Evolutionary conservation across 306 rosid genomes (phyloP).

Genomic region (Dicorynia guianensis): DNA sequence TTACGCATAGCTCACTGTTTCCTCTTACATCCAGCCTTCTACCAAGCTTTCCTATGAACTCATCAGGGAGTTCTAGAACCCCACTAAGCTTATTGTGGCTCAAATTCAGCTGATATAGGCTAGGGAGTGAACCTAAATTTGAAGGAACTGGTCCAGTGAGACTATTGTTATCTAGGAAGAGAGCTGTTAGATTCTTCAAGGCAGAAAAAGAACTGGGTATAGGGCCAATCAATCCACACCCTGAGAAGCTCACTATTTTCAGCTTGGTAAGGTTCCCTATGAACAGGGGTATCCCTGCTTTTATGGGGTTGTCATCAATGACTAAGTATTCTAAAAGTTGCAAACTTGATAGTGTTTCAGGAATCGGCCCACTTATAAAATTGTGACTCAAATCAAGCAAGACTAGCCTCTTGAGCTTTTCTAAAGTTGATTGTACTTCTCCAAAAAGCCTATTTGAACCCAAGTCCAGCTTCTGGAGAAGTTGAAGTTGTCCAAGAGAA

Average conservation of each 20-base stretch:
- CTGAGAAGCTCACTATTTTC: slow-evolving; percentile 56
- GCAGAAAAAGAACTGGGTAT: slow-evolving; percentile 48
- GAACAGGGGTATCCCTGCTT: slow-evolving; percentile 51
- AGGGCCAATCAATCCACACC: slow-evolving; percentile 57
- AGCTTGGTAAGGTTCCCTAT: slow-evolving; percentile 59
- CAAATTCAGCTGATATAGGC: slow-evolving; percentile 59
- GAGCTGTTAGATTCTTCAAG: slow-evolving; percentile 59
- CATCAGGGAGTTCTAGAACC: slow-evolving; percentile 48
- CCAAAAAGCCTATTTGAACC: slow-evolving; percentile 61
- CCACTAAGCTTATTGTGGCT: slow-evolving; percentile 73
- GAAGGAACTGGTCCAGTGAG: slow-evolving; percentile 61
- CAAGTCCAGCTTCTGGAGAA: slow-evolving; percentile 68
- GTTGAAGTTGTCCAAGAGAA: slow-evolving; percentile 56
- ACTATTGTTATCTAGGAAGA: slow-evolving; percentile 59
- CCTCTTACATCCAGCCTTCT: slow-evolving; percentile 72
- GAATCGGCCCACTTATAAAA: slow-evolving; percentile 60
- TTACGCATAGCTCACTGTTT: slow-evolving; percentile 56
- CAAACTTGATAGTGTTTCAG: slow-evolving; percentile 54
- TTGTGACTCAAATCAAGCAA: slow-evolving; percentile 69
- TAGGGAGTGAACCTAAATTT: slow-evolving; percentile 56
- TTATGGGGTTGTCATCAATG: slow-evolving; percentile 64
- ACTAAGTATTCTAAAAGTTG: slow-evolving; percentile 57
- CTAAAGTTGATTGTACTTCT: slow-evolving; percentile 51
- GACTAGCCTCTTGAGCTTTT: slow-evolving; percentile 56
- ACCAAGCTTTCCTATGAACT: slow-evolving; percentile 63